Conservation (phyloP, 208 protist species). For the Crithidia expoeki region DNA sequence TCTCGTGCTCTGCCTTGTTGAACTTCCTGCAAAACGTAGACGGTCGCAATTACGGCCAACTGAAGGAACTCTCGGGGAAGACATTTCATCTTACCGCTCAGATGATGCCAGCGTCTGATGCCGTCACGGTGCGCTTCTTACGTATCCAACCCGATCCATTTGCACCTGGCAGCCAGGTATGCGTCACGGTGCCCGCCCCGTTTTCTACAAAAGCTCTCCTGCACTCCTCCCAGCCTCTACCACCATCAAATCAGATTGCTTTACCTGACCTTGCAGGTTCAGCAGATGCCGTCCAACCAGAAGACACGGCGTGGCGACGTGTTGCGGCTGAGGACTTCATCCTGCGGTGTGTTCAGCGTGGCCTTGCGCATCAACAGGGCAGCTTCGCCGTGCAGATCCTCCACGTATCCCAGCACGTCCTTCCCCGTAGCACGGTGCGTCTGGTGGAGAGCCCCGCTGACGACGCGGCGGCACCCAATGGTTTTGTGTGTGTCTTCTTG, state of each 20-base stretch:
- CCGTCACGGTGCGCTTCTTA: slow-evolving; percentile 34
- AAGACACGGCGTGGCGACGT: slow-evolving; percentile 33
- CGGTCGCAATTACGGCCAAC: slow-evolving; percentile 54
- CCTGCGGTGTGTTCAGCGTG: slow-evolving; percentile 47
- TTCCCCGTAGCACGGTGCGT: slow-evolving; percentile 83
- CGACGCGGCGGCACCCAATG: background rate
- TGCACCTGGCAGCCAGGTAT: slow-evolving; percentile 71
- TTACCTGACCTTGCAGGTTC: background rate
- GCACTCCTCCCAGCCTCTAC: background rate
- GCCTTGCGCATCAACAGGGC: background rate
- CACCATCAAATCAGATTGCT: background rate
- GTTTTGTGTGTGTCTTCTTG: slow-evolving; percentile 60
- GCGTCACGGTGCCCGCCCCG: slow-evolving; percentile 43
- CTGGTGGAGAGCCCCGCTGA: slow-evolving; percentile 27
- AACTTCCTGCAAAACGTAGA: slow-evolving; percentile 48
- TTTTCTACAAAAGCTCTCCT: slow-evolving; percentile 7
- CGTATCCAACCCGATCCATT: slow-evolving; percentile 80
- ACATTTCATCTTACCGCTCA: slow-evolving; percentile 36
- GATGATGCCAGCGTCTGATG: slow-evolving; percentile 1
- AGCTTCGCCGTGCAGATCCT: slow-evolving; percentile 76
- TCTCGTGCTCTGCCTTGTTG: slow-evolving; percentile 18
- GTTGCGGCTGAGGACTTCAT: slow-evolving; percentile 74
- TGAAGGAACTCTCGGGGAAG: slow-evolving; percentile 56
- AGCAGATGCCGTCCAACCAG: background rate
- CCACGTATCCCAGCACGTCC: slow-evolving; percentile 82